Base-by-base conservation (phyloP, 495 filamentous ascomycete species). In the Penicillium salamii region DNA sequence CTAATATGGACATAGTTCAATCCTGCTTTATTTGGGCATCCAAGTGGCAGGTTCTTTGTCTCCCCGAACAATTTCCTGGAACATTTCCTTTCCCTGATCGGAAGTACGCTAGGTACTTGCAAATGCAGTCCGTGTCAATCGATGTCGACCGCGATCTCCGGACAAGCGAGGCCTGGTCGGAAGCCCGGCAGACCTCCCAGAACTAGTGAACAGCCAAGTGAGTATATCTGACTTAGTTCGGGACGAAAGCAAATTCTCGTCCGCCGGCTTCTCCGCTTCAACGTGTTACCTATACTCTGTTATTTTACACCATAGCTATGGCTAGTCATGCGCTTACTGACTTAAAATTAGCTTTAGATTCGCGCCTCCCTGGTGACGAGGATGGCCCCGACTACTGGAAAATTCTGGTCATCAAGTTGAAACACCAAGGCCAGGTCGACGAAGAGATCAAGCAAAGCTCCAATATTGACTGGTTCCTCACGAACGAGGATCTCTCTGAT, bases 11-110 rank as follows among this genome's bases (percentile, higher is more conserved):
- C 34, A 43, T 44, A 79, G 72, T 62, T 69, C 39, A 81, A 84
- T 50, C 61, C 67, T 18, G 79, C 73, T 38, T 65, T 84, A 11
- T 84, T 67, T 48, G 82, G 82, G 3, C 79, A 84, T 56, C 79
- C 80, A 1, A 64, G 63, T 26, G 74, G 75, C 5, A 54, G 63
- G 23, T 69, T 61, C 29, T 84, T 78, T 35, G 63, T 77, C 28
- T 84, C 81, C 0, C 68, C 75, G 0, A 61, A 66, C 5, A 59
- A 71, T 5, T 85, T 85, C 61, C 81, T 74, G 23, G 74, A 75
- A 0, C 83, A 86, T 51, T 85, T 85, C 60, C 12, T 48, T 1
- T n/a, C 26, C 19, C 6, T 48, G 7, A 26, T 31, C 19, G 26
- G 38, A 13, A n/a, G 28, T 4, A 19, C 28, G 26, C 36, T 39